Percentiles rank a stretch among this genome's conserved stretches.
Evolutionary conservation across 345 rosid species (phyloP).

Genomic region (Bruguiera parviflora): DNA sequence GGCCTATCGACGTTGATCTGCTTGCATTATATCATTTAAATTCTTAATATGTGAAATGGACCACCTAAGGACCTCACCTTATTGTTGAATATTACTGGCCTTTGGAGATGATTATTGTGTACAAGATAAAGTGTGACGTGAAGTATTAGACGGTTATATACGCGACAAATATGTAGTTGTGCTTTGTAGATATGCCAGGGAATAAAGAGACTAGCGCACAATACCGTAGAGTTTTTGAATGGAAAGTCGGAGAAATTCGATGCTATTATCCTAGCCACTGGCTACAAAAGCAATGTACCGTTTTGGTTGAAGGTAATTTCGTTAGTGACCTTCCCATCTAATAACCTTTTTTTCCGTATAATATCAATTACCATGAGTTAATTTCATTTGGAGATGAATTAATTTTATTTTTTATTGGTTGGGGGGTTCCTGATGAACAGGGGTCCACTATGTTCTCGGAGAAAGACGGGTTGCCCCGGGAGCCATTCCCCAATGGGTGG

Average conservation of each 20-base stretch:
- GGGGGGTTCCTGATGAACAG: neutral
- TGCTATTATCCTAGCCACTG: constrained; percentile 79
- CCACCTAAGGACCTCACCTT: no score
- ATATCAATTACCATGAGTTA: neutral
- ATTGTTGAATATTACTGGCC: constrained; percentile 10
- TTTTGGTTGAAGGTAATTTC: constrained; percentile 70
- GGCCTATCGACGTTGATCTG: neutral
- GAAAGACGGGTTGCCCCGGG: constrained; percentile 60
- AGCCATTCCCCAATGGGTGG: constrained; percentile 72
- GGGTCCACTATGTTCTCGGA: constrained; percentile 47
- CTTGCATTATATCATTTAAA: no score
- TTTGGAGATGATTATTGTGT: constrained; percentile 45
- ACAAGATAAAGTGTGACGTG: no score
- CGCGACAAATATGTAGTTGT: neutral
- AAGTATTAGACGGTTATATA: neutral
- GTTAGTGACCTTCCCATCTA: neutral
- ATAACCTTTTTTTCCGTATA: no score
- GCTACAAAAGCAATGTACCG: constrained; percentile 79
- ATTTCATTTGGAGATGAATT: neutral
- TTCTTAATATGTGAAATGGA: neutral
- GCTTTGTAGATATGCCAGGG: constrained; percentile 50
- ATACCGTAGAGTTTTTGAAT: constrained; percentile 67
- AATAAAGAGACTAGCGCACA: constrained; percentile 44
- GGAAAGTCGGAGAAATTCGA: constrained; percentile 60
- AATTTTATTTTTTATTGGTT: neutral